Base-by-base conservation (phyloP, 345 rosid genomes). In the Bruguiera gymnorhiza region DNA sequence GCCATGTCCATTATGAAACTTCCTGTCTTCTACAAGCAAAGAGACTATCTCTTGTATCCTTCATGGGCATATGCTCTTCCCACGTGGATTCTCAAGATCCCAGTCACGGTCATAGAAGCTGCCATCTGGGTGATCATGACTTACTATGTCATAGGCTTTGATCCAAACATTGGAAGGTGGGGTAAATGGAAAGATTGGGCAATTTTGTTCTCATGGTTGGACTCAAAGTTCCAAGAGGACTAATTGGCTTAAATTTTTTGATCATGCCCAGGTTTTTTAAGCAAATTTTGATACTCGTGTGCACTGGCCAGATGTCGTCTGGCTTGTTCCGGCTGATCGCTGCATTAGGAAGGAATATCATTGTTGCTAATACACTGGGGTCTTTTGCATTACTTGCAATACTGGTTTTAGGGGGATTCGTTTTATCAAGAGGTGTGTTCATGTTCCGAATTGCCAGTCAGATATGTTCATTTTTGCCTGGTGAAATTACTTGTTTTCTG, bases 21-120 rank as follows among this genome's bases (percentile, higher is more conserved):
- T 67, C 94, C 94, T 3, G 90, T 93, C 77, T 93, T 93, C 79
- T 93, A 86, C 89, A 93, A 93, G 86, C 97, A 93, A 73, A 84
- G 94, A 70, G 92, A 93, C 78, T 76, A 86, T 64, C 86, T 86
- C 51, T 93, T 91, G 79, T 93, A 78, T 75, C 97, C 98, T 63
- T 29, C 96, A 20, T 93, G 98, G 98, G 89, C 97, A 37, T 93
- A 91, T 76, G 86, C 94, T 63, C 75, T 91, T 48, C 97, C 97
- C 21, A 70, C 89, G 54, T 89, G 92, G 88, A 79, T 93, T 65
- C 85, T 91, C n/a, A 93, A 89, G 79, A 86, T 91, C 68, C 98
- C 98, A 8, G 68, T 88, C 69, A 65, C 92, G 15, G 53, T 86
- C 23, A 43, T 88, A 0, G 96, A 89, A 67, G 86, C 87, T 52